These are phyloP conservation scores for Leccinum barrowsii DNA, from an alignment of 768 basidiomycete genomes.

Conservation along the genomic window DNA sequence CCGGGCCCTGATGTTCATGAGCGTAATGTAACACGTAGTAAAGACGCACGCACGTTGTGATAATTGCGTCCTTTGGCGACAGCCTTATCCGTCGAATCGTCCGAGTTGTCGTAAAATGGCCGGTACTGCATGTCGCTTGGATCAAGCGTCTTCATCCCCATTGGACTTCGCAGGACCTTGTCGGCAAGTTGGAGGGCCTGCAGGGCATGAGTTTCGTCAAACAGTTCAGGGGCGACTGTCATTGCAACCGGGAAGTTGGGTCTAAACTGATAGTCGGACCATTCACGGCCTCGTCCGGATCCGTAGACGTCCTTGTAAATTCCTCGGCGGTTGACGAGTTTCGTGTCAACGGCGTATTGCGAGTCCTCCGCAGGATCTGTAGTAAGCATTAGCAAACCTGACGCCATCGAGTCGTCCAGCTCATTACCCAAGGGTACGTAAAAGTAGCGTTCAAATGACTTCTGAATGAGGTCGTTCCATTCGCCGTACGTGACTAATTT, in stretches of 20 bases:
- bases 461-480: slow-evolving; percentile 83
- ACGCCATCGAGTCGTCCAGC: not conserved
- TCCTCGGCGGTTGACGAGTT: slow-evolving; percentile 80
- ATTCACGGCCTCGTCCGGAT: slow-evolving; percentile 81
- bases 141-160: slow-evolving; percentile 97
- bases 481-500: slow-evolving; percentile 81
- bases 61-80: slow-evolving; percentile 95
- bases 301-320: slow-evolving; percentile 99
- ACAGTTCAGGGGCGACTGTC: slow-evolving; percentile 95
- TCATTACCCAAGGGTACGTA: slow-evolving; percentile 75
- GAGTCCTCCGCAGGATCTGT: slow-evolving; percentile 69
- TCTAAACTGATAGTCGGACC: slow-evolving; percentile 96
- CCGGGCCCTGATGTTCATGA: slow-evolving; percentile 61
- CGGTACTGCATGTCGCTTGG: slow-evolving; percentile 85
- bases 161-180: slow-evolving; percentile 72
- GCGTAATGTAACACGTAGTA: slow-evolving; percentile 1
- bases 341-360: slow-evolving; percentile 65
- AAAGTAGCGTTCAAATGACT: slow-evolving; percentile 86
- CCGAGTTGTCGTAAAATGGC: slow-evolving; percentile 88
- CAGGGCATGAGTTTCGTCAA: slow-evolving; percentile 76
- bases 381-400: slow-evolving; percentile 1
- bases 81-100: slow-evolving; percentile 79
- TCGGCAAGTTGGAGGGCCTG: slow-evolving; percentile 79
- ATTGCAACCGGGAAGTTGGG: slow-evolving; percentile 95
- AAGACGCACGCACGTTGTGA: slow-evolving; percentile 60